Evolutionary conservation across 2,329 filamentous ascomycete species (phyloP), one percentile per base, ranked within the genome.

Genomic region (Arthrobotrys iridis): DNA sequence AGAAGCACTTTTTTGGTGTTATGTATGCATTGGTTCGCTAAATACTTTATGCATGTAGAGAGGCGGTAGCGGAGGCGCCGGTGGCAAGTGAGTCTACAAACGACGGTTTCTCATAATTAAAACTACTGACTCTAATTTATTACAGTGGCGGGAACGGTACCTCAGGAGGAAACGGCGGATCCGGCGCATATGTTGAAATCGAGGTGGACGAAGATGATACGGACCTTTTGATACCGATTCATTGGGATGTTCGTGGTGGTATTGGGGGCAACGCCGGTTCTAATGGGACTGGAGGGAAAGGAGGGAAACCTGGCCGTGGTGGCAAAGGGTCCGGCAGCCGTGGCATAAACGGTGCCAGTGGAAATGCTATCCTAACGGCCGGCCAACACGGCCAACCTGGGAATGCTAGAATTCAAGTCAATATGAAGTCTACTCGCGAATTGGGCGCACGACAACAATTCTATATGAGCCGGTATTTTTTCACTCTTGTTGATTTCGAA

Each of bases 181-280:
- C 37, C n/a, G 62, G 62, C 8, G 62, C 46, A 22, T 66, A 66
- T 57, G 18, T 66, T 13, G 62, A 66, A 35, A 66, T 66, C 5
- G 62, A 66, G 57, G 62, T 66, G 13, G 62, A 66, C 18, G 62
- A 66, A 33, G 50, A 66, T 10, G 62, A 66, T n/a, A 66, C n/a
- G 46, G 62, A 66, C n/a, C 43, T 50, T 11, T 13, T 66, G 2
- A n/a, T 66, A 35, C 62, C 62, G 2, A 66, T 66, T 15, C 62
- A 66, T 10, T 66, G 62, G 62, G 62, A 66, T 46, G 62, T 66
- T 20, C 20, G 62, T 18, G 62, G 62, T n/a, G 62, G 62, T 1
- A 43, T 33, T 20, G 62, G 62, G 1, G 62, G 62, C 2, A 33
- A 46, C 2, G 35, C 62, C 8, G 62, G 62, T 10, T 18, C 22